phyloP scores from a whole-genome alignment of 176 grass and related monocot genomes.

The Puccinellia tenuiflora region DNA sequence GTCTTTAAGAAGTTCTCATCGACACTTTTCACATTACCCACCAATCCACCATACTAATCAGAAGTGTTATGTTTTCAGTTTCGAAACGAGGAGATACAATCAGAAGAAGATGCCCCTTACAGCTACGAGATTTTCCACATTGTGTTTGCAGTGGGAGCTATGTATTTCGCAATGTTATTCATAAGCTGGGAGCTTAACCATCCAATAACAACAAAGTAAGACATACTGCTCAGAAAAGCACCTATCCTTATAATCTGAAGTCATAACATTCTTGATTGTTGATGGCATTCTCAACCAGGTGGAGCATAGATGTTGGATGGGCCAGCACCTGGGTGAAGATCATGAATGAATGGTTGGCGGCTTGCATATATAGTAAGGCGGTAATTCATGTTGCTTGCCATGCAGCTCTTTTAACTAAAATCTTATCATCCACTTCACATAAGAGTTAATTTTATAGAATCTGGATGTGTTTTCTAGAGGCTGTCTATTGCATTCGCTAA shows the following conservation, averaged over 20 bases:
- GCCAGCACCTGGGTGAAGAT: conserved; percentile 90
- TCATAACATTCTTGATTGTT: not conserved
- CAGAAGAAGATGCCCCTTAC: conserved; percentile 68
- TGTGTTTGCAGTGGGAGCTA: conserved; percentile 84
- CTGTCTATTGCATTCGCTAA: not conserved
- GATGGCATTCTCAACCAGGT: conserved; percentile 38
- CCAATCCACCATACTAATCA: not conserved
- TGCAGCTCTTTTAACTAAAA: not conserved
- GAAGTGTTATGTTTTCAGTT: conserved; percentile 45
- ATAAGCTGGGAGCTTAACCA: conserved; percentile 88
- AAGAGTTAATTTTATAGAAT: not conserved
- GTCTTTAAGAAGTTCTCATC: not conserved
- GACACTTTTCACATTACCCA: not conserved
- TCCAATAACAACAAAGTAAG: conserved; percentile 66
- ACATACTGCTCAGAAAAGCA: not conserved
- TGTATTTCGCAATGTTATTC: conserved; percentile 98
- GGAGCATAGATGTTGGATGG: conserved; percentile 96
- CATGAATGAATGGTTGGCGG: conserved; percentile 79
- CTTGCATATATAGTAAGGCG: conserved; percentile 70
- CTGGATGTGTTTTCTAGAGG: not conserved
- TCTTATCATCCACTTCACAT: not conserved
- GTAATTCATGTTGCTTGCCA: not conserved
- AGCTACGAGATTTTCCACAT: conserved; percentile 76
- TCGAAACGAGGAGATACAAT: conserved; percentile 36
- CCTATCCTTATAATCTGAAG: not conserved